A percentile compares a stretch with the other conserved stretches of the same genome.
Conservation (phyloP, 2,329 filamentous ascomycete genomes). For the Cyclaneusma minus region DNA sequence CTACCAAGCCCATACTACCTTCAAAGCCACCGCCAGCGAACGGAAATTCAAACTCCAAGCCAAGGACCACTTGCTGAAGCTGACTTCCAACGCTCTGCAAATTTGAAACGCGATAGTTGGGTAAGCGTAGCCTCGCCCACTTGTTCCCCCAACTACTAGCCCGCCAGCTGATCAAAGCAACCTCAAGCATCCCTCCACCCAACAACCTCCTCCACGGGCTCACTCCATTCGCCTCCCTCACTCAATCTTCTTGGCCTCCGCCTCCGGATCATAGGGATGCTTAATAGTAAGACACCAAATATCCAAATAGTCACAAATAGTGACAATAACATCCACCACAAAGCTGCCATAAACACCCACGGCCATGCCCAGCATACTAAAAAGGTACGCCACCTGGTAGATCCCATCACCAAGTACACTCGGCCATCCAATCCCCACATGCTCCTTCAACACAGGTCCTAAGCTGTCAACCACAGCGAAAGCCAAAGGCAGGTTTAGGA, state of each 20-base stretch:
- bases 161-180: no score
- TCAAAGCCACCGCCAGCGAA: no score
- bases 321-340: slow-evolving; percentile 87
- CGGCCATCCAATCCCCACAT: slow-evolving; percentile 50
- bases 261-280: slow-evolving; percentile 41
- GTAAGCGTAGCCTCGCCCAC: no score
- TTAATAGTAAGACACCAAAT: slow-evolving; percentile 99
- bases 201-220: no score
- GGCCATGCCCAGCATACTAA: slow-evolving; percentile 69
- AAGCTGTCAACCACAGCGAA: slow-evolving; percentile 68
- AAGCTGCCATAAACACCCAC: slow-evolving; percentile 95
- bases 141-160: no score
- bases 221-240: no score
- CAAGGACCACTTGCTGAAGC: no score
- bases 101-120: no score
- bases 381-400: slow-evolving; percentile 89
- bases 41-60: no score
- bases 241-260: slow-evolving; percentile 14
- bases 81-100: no score
- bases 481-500: slow-evolving; percentile 63
- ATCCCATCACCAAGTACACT: slow-evolving; percentile 57
- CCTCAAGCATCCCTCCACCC: no score
- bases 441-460: slow-evolving; percentile 50
- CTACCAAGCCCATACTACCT: no score
- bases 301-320: slow-evolving; percentile 94